Evolutionary conservation across 805 yeast species (phyloP).

Genomic region (Hanseniaspora meyeri): DNA sequence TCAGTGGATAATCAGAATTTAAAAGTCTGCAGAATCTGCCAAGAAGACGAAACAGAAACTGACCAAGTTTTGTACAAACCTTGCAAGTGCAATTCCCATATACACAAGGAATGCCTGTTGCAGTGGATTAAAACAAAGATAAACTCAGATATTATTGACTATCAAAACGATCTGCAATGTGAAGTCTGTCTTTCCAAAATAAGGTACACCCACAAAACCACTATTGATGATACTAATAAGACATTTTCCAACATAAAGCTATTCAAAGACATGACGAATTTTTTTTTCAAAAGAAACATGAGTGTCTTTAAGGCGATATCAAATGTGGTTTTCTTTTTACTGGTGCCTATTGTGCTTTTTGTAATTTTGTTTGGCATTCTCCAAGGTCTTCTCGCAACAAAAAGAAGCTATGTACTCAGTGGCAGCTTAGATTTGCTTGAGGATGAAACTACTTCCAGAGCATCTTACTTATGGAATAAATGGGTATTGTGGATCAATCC

Average conservation of each 20-base stretch:
- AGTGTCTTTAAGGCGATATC: neutral
- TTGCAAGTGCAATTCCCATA: conserved; percentile 8
- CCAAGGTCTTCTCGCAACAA: neutral
- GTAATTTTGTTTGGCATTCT: neutral
- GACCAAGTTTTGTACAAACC: neutral
- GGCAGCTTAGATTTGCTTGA: neutral
- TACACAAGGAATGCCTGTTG: conserved; percentile 6
- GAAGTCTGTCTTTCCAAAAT: conserved; percentile 6
- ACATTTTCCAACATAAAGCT: neutral
- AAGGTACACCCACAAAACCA: neutral
- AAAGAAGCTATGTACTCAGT: neutral
- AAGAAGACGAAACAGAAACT: conserved; percentile 9
- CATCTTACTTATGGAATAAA: neutral
- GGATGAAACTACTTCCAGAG: neutral
- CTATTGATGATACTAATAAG: neutral
- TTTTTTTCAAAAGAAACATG: neutral
- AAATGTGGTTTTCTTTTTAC: neutral
- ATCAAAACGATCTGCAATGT: conserved; percentile 11
- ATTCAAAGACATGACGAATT: neutral
- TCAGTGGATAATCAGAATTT: neutral
- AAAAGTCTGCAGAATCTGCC: conserved; percentile 10
- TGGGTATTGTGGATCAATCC: neutral
- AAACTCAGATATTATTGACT: conserved; percentile 6
- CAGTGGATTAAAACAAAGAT: conserved; percentile 6
- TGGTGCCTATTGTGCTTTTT: neutral